Base-by-base conservation (phyloP, 495 filamentous ascomycete species). In the Aspergillus steynii region DNA sequence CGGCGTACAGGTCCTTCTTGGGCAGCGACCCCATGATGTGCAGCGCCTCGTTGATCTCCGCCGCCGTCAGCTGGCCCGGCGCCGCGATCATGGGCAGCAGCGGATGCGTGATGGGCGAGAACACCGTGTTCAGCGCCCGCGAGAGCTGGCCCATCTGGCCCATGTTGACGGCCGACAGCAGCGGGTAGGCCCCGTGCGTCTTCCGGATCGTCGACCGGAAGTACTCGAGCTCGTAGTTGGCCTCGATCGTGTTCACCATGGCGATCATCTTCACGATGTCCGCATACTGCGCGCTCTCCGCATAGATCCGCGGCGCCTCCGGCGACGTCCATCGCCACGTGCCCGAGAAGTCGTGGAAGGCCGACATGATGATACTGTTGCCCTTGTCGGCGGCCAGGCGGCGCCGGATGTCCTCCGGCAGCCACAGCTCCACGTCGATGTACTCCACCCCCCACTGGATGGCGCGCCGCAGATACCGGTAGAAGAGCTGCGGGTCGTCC, bases 251-350 rank as follows among this genome's bases (percentile, higher is more conserved):
- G 62, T 83, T 85, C 62, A 90, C 88, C 71, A 92, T 86, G 20
- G 89, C 86, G 66, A 93, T 93, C 90, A 95, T 93, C 76, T 93
- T 95, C 50, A 93, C 86, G 45, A 93, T 90, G 70, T 93, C 90
- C 26, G 88, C 89, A 66, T 92, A 92, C 58, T 85, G 85, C 49
- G 85, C 80, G 15, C 86, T 90, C 58, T 89, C 80, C 14, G 80
- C 75, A 68, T 90, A 95, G 6, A 92, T 81, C 26, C 79, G 74
- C 71, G 88, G 82, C 2, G 90, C 89, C 58, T 86, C 81, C 4
- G 82, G 72, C 0, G 90, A 89, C 5, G 87, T 85, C 91, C 91
- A 95, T 67, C 88, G 91, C 83, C 91, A 92, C 2, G 76, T 86
- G 2, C 90, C 90, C 0, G 89, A 90, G 67, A 93, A 92, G 72